Base-by-base conservation (phyloP, 306 rosid species). In the Oemleria cerasiformis region DNA sequence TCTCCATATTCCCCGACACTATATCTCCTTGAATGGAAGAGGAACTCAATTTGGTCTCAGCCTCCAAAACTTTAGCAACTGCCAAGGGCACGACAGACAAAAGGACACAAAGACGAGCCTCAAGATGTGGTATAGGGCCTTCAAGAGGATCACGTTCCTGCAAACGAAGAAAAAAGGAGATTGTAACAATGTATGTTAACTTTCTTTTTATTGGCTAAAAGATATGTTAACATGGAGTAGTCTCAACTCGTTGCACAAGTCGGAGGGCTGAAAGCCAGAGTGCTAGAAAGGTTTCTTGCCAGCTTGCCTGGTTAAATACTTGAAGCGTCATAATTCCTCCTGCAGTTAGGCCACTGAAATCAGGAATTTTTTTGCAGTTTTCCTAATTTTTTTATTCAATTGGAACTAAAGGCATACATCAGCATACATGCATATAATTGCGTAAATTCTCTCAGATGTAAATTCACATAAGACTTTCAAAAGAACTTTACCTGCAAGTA, bases 251-350 rank as follows among this genome's bases (percentile, higher is more conserved):
- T 77, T 90, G 94, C 82, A 90, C 96, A 83, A 90, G 94, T 61
- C 90, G 88, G 80, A 90, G 96, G 67, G 96, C 94, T 72, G 96
- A 86, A 67, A 90, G 88, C 96, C 96, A 90, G 67, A 90, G 85
- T 15, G 92, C 96, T 50, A 86, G 80, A 80, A 90, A 86, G 63
- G 96, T 86, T 76, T 86, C 94, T 68, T 90, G 94, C 94, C 96
- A 90, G 76, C 84, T 86, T 73, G 96, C 88, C 84, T 86, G 90
- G 88, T 90, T 88, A 76, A 86, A 58, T 81, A 72, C 80, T 81
- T 81, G 92, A 53, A 86, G 88, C 21, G 86, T 81, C 86, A 72
- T 83, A 80, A 81, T 82, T 79, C 9, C 81, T 67, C 86, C 96
- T 90, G 96, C 90, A 85, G 70, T 75, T 73, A 78, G 80, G 77